Evolutionary conservation across 371 early-diverging fungal species (phyloP), one percentile per base, ranked within the genome.

Genomic region (Mucor irregularis): DNA sequence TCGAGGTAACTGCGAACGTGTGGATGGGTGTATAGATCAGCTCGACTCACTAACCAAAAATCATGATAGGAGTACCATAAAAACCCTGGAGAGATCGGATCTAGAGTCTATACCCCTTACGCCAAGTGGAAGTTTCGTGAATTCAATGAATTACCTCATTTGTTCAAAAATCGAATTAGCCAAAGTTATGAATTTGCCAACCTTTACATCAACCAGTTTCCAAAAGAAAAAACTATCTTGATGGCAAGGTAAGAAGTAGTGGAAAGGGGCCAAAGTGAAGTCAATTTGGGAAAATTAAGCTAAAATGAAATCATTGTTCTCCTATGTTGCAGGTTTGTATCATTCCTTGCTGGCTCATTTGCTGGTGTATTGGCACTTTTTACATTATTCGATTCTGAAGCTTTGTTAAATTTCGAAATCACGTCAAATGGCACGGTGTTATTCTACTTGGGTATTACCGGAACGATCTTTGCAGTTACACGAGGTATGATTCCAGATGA

Each of bases 61-160:
- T n/a, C n/a, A n/a, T n/a, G n/a, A 26, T 54, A 93, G 91, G 93
- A 91, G 67, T 92, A 89, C 66, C 85, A 93, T 70, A 90, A 89
- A 62, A 90, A 94, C 65, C 98, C 98, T 0, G 81, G 90, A 28
- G 76, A 87, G 13, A 75, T 97, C 26, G 86, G 86, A 1, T 84
- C 91, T 10, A 86, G 98, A 26, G 76, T 81, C 3, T 99, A 91
- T 63, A 87, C 97, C 0, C 89, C 90, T 5, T 84, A 90, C 55
- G 96, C 97, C 0, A 77, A 81, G 42, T 96, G 93, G 95, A 90
- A 91, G 67, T 90, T 98, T 62, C 86, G 97, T 43, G 96, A 97
- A 71, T 97, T 95, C 64, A 97, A 99, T 71, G 99, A 99, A 67
- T 78, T 96, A 11, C 95, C 96, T 0, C 97, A 98, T 65, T 56